phyloP scores from a whole-genome alignment of 805 yeast species.

The Peterozyma toletana region DNA sequence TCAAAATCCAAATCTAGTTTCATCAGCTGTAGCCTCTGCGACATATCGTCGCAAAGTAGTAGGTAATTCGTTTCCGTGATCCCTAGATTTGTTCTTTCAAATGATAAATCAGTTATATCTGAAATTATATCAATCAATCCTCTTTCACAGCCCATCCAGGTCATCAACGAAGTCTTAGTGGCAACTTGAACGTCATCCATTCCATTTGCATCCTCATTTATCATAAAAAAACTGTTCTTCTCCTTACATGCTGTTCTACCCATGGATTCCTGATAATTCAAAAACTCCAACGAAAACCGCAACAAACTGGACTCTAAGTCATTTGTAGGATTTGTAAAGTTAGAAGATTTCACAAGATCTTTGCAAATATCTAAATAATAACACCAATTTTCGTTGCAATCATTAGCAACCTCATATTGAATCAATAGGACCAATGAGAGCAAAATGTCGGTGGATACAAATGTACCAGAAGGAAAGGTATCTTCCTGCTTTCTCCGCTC shows the following conservation, averaged over 20 bases:
- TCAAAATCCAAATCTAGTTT: conserved; percentile 12
- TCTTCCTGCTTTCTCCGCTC: not conserved
- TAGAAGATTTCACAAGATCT: not conserved
- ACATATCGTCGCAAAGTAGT: conserved; percentile 1
- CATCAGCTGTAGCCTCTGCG: conserved; percentile 12
- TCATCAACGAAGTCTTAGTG: conserved; percentile 8
- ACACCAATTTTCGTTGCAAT: conserved; percentile 9
- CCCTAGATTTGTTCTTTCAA: conserved; percentile 14
- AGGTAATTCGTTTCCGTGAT: conserved; percentile 1
- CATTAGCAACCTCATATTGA: conserved; percentile 9
- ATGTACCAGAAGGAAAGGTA: not conserved
- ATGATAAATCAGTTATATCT: conserved; percentile 26
- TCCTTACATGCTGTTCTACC: conserved; percentile 11
- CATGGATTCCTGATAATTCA: conserved; percentile 10
- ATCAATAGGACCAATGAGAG: conserved; percentile 5
- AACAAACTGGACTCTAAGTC: conserved; percentile 4
- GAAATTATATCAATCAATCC: conserved; percentile 18
- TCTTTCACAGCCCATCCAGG: conserved; percentile 28
- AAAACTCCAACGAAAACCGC: conserved; percentile 6
- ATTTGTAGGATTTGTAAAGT: conserved; percentile 9
- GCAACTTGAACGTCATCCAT: conserved; percentile 5
- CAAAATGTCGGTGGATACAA: conserved; percentile 4
- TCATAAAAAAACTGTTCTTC: conserved; percentile 11
- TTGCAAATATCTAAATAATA: conserved; percentile 2
- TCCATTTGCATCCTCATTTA: conserved; percentile 9